Conservation (phyloP, 768 basidiomycete species). For the Boletus eberwhitei region DNA sequence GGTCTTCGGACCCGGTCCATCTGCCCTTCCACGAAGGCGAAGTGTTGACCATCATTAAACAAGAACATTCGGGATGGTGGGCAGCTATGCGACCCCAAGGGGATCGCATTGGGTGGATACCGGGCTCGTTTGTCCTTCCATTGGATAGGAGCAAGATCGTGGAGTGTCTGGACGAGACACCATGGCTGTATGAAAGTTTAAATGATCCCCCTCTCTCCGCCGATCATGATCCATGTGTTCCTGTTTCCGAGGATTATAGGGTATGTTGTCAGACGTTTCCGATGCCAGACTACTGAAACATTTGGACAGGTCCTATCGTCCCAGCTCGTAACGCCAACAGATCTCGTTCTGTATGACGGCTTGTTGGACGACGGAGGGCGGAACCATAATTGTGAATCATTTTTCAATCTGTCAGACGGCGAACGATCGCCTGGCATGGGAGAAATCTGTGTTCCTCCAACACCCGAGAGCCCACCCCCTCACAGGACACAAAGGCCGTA, state of each 20-base stretch:
- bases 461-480: slow-evolving; percentile 32
- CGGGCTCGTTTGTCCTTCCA: slow-evolving; percentile 61
- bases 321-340: slow-evolving; percentile 19
- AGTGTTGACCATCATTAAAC: slow-evolving; percentile 62
- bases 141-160: slow-evolving; percentile 34
- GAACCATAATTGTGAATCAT: slow-evolving; percentile 4
- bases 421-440: slow-evolving; percentile 3
- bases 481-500: neutral
- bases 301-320: slow-evolving; percentile 12
- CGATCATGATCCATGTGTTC: slow-evolving; percentile 19
- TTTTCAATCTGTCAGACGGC: slow-evolving; percentile 5
- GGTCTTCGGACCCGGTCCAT: slow-evolving; percentile 56
- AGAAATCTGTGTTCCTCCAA: slow-evolving; percentile 20
- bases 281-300: slow-evolving; percentile 9
- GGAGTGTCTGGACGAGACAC: slow-evolving; percentile 48
- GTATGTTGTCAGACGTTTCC: slow-evolving; percentile 6
- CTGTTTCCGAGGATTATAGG: slow-evolving; percentile 15
- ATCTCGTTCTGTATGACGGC: slow-evolving; percentile 10
- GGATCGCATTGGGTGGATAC: slow-evolving; percentile 69
- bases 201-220: slow-evolving; percentile 11
- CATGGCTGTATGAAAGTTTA: slow-evolving; percentile 28
- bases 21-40: slow-evolving; percentile 65
- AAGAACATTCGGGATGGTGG: slow-evolving; percentile 79
- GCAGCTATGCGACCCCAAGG: slow-evolving; percentile 60
- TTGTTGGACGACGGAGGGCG: neutral